Evolutionary conservation across 2,329 filamentous ascomycete species (phyloP).

Genomic region (Chaetothyriales sp.): DNA sequence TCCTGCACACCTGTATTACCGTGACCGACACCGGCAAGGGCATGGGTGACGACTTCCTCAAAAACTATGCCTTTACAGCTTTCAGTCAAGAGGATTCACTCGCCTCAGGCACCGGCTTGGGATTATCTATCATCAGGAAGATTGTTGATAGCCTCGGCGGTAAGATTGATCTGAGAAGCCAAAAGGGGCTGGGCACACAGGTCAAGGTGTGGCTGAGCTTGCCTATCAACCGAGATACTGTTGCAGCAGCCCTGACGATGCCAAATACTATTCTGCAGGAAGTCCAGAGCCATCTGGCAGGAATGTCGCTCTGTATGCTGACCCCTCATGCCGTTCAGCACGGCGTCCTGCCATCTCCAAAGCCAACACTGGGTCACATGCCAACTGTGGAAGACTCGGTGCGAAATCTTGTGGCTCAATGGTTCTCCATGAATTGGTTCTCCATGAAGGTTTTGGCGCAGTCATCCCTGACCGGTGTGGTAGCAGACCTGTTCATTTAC

Average conservation of each 20-base stretch:
- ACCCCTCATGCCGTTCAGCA: not conserved
- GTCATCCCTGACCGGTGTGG: conserved; percentile 4
- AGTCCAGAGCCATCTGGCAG: conserved; percentile 4
- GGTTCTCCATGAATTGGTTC: conserved; percentile 12
- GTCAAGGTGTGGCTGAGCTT: conserved; percentile 23
- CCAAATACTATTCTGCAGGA: conserved; percentile 5
- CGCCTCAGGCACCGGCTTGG: conserved; percentile 36
- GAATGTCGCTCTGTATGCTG: conserved; percentile 9
- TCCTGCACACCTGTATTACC: conserved; percentile 24
- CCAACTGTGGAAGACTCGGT: conserved; percentile 11
- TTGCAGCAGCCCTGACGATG: not conserved
- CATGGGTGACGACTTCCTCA: conserved; percentile 48
- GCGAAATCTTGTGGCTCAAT: conserved; percentile 6
- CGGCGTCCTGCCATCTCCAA: not conserved
- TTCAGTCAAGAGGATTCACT: conserved; percentile 46
- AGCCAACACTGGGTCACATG: conserved; percentile 3
- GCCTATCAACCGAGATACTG: conserved; percentile 1
- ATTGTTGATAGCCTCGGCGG: conserved; percentile 47
- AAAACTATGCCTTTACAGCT: conserved; percentile 43
- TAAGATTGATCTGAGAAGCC: conserved; percentile 41
- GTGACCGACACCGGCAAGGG: conserved; percentile 52
- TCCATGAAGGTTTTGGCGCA: conserved; percentile 2
- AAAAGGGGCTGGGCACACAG: conserved; percentile 40
- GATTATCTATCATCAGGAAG: conserved; percentile 47
- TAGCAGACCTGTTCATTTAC: conserved; percentile 13